Evolutionary conservation across 495 filamentous ascomycete species (phyloP).

Genomic region (Aspergillus avenaceus): DNA sequence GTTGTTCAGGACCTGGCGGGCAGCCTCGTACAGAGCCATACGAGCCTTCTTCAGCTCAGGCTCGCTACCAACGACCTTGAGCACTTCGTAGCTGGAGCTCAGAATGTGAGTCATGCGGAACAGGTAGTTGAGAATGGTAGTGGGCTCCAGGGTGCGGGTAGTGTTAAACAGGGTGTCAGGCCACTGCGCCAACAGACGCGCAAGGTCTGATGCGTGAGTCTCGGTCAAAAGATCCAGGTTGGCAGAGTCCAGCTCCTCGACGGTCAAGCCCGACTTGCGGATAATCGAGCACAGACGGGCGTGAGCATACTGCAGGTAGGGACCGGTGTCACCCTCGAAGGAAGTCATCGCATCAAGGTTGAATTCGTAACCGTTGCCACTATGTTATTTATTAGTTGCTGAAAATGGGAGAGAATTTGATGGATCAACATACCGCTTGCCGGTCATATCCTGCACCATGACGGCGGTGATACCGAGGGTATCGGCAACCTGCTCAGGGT

Average conservation of each 20-base stretch:
- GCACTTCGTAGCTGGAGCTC: conserved; percentile 77
- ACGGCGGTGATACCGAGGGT: conserved; percentile 63
- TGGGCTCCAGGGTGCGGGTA: conserved; percentile 59
- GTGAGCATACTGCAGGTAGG: conserved; percentile 67
- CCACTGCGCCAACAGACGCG: conserved; percentile 57
- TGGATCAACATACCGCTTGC: conserved; percentile 52
- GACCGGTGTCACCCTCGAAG: conserved; percentile 69
- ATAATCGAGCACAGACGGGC: conserved; percentile 63
- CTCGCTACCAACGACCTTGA: conserved; percentile 73
- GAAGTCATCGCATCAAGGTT: conserved; percentile 65
- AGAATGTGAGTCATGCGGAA: conserved; percentile 85
- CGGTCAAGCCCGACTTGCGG: conserved; percentile 45
- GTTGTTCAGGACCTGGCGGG: conserved; percentile 72
- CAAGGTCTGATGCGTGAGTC: conserved; percentile 52
- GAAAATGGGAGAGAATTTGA: too few relatives aligned
- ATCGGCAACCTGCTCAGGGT: conserved; percentile 52
- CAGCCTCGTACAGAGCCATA: conserved; percentile 78
- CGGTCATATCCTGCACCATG: conserved; percentile 70
- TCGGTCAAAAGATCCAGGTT: conserved; percentile 57
- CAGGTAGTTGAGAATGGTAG: conserved; percentile 73
- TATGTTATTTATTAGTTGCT: conserved; percentile 26
- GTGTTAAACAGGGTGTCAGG: conserved; percentile 61
- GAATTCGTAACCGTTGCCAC: conserved; percentile 64
- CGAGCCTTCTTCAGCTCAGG: conserved; percentile 69
- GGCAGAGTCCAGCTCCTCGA: conserved; percentile 43